phyloP scores from a whole-genome alignment of 768 basidiomycete species.

The Hygrophoropsis aurantiaca region DNA sequence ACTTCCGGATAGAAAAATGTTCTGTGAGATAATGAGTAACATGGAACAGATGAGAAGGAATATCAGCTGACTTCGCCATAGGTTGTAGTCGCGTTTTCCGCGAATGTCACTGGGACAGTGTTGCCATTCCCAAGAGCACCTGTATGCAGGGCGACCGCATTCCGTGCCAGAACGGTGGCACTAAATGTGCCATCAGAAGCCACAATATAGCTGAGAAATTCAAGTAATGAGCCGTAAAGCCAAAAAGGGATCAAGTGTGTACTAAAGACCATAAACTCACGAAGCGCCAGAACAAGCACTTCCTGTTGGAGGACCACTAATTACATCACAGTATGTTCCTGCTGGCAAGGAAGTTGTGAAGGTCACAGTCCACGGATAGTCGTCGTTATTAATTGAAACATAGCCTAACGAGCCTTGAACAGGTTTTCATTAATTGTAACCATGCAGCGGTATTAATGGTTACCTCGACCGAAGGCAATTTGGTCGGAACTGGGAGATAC shows the following conservation, averaged over 20 bases:
- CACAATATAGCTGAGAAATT: conserved; percentile 44
- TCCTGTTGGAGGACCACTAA: conserved; percentile 42
- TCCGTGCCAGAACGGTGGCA: conserved; percentile 49
- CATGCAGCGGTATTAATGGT: background rate
- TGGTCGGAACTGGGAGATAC: conserved; percentile 54
- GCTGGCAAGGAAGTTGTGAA: conserved; percentile 59
- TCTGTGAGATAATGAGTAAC: conserved; percentile 32
- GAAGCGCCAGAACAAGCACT: conserved; percentile 46
- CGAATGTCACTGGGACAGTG: conserved; percentile 45
- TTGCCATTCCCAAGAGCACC: conserved; percentile 28
- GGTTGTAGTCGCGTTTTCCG: conserved; percentile 54
- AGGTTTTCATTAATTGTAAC: background rate
- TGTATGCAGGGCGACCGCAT: conserved; percentile 57
- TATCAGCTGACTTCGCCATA: conserved; percentile 55
- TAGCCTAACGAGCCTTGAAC: conserved; percentile 52
- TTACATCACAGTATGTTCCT: conserved; percentile 66
- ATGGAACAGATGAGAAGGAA: background rate
- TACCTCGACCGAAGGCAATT: conserved; percentile 61
- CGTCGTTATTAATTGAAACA: conserved; percentile 67
- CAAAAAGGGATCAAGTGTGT: background rate
- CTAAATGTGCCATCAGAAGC: conserved; percentile 46
- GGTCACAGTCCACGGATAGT: conserved; percentile 51
- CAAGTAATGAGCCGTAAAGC: background rate
- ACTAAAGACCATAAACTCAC: conserved; percentile 33
- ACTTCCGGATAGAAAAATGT: conserved; percentile 60